Evolutionary conservation across 2,329 filamentous ascomycete genomes (phyloP).

Genomic region (Xylaria sp.): DNA sequence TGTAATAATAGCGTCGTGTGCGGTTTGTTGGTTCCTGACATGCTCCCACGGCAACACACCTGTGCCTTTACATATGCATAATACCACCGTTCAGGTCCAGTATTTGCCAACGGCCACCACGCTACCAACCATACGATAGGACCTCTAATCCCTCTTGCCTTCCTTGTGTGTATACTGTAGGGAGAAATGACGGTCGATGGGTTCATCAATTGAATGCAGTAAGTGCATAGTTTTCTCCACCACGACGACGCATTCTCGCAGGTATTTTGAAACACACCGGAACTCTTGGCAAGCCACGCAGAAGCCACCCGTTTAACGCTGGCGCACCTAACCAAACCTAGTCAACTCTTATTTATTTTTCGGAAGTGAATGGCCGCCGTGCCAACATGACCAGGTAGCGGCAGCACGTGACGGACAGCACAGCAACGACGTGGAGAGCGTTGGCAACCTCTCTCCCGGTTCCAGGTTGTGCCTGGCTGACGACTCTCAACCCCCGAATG

Average conservation of each 20-base stretch:
- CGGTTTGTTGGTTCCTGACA: background rate
- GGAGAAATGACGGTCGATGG: no score
- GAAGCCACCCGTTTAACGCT: background rate
- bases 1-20: background rate
- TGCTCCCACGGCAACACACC: background rate
- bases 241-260: background rate
- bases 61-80: background rate
- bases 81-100: background rate
- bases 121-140: background rate
- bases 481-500: no score
- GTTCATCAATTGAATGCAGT: no score
- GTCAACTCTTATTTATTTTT: background rate
- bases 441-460: no score
- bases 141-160: no score
- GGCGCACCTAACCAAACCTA: background rate
- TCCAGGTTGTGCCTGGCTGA: no score
- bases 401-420: slow-evolving; percentile 3
- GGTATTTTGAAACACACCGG: slow-evolving; percentile 6
- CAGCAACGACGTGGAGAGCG: slow-evolving; percentile 27
- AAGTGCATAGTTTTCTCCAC: background rate
- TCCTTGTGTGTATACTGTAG: no score
- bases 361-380: background rate
- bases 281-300: slow-evolving; percentile 16
- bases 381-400: background rate
- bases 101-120: background rate